phyloP scores from a whole-genome alignment of 2,329 filamentous ascomycete genomes.

The Harringtonia lauricola region DNA sequence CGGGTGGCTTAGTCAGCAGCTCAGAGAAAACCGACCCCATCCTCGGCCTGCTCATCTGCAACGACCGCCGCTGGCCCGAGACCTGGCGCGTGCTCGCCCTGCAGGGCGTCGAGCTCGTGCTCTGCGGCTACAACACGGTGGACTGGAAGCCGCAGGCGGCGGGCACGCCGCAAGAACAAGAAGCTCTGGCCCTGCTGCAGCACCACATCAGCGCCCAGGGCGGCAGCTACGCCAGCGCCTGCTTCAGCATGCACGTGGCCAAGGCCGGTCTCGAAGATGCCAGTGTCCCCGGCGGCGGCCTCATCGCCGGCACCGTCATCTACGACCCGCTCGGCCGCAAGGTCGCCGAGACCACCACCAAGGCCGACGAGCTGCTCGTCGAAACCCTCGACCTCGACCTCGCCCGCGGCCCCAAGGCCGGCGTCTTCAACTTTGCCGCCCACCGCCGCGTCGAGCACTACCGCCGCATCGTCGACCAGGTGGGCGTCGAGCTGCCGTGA shows the following conservation, averaged over 20 bases:
- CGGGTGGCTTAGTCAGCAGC: slow-evolving; percentile 27
- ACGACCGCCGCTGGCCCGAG: slow-evolving; percentile 41
- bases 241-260: slow-evolving; percentile 34
- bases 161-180: slow-evolving; percentile 25
- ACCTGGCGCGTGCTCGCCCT: slow-evolving; percentile 38
- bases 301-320: slow-evolving; percentile 38
- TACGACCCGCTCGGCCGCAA: slow-evolving; percentile 35
- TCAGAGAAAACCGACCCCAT: slow-evolving; percentile 29
- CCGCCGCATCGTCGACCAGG: slow-evolving; percentile 26
- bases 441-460: slow-evolving; percentile 33
- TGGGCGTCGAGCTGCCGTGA: slow-evolving; percentile 22
- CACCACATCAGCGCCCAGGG: slow-evolving; percentile 37
- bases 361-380: slow-evolving; percentile 36
- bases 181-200: slow-evolving; percentile 35
- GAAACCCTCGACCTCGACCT: slow-evolving; percentile 36
- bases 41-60: slow-evolving; percentile 42
- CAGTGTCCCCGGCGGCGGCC: slow-evolving; percentile 21
- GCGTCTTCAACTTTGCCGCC: slow-evolving; percentile 32
- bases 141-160: slow-evolving; percentile 31
- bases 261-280: slow-evolving; percentile 39
- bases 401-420: slow-evolving; percentile 35
- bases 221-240: slow-evolving; percentile 40
- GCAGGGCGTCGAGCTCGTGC: slow-evolving; percentile 33
- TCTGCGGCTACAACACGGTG: slow-evolving; percentile 35
- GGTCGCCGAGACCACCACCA: slow-evolving; percentile 35